Base-by-base conservation (phyloP, 768 basidiomycete species). In the Lanmaoa pseudosensibilis region DNA sequence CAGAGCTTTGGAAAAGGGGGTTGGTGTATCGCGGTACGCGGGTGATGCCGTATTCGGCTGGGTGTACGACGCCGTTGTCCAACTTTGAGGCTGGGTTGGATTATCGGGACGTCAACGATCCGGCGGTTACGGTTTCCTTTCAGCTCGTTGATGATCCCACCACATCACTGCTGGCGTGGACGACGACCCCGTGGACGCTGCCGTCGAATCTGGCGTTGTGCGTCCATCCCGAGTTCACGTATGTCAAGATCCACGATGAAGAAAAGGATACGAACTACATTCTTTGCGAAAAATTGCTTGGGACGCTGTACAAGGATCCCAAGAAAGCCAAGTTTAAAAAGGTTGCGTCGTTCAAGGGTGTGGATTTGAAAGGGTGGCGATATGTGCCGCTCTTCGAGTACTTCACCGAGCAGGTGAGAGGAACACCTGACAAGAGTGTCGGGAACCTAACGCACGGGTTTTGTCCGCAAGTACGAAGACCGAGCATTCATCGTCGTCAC, bases 11-110 rank as follows among this genome's bases (percentile, higher is more conserved):
- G 81, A 84, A 94, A 68, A 96, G 94, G 72, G 85, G 80, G 6
- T 74, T 94, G 75, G 94, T 99, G 18, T 99, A 99, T 74, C 84
- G 93, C 16, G 97, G 97, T 1, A 77, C 95, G 60, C 82, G 84
- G 56, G 97, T 99, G 59, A 97, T 99, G 94, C 97, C 97, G 2
- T 99, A 99, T 72, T 97, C 97, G 12, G 94, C 92, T 0, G 97
- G 93, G 12, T 90, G 90, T 67, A 94, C 94, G 1, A 99, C 97
- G 0, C 96, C 97, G 32, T 75, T 99, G 54, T 96, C 94, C 46
- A 98, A 99, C 73, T 98, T 99, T 64, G 97, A 99, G 75, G 94
- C 96, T 13, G 92, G 93, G 32, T 80, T 85, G 74, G 87, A 90
- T 59, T 98, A 97, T 73, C 83, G 87, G 69, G 94, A 98, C 72